Conservation (phyloP, 2,329 filamentous ascomycete genomes). For the Monosporascus sp. region DNA sequence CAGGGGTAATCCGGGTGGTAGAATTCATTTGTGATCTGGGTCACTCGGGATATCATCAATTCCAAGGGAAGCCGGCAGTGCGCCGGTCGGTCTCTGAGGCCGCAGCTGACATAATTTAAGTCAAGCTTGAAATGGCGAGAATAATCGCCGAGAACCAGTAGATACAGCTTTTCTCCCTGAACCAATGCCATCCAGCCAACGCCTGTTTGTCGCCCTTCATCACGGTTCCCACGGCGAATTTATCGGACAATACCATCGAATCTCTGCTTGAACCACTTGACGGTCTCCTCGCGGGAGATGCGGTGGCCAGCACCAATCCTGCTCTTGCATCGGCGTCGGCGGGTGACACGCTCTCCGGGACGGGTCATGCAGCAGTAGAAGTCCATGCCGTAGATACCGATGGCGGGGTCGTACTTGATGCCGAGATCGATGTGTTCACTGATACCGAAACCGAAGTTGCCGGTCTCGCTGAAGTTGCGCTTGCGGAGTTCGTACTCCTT, state of each 20-base stretch:
- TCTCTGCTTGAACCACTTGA: conserved; percentile 90
- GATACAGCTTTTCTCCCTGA: conserved; percentile 36
- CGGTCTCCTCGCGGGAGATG: conserved; percentile 90
- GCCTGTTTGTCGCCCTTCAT: conserved; percentile 24
- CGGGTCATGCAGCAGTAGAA: conserved; percentile 99
- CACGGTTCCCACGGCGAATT: conserved; percentile 35
- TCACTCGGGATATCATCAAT: conserved; percentile 19
- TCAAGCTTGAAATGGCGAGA: conserved; percentile 47
- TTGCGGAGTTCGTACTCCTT: conserved; percentile 99
- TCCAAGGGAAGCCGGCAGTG: conserved; percentile 53
- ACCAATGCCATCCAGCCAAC: conserved; percentile 31
- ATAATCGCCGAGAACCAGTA: conserved; percentile 36
- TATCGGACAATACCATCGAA: conserved; percentile 99
- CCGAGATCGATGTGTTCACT: conserved; percentile 99
- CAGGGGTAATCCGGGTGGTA: background rate
- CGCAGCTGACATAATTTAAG: conserved; percentile 58
- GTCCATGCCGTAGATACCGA: conserved; percentile 99
- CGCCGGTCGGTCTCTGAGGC: conserved; percentile 71
- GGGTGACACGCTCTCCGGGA: conserved; percentile 94
- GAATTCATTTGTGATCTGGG: conserved; percentile 3
- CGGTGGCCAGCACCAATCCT: conserved; percentile 82
- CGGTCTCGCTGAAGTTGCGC: conserved; percentile 99
- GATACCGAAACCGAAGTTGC: conserved; percentile 99
- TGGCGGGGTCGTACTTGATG: conserved; percentile 99
- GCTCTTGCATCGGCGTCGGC: conserved; percentile 86